Evolutionary conservation across 1,284 basidiomycete species (phyloP), one percentile per base, ranked within the genome.

Genomic region (Malassezia globosa): DNA sequence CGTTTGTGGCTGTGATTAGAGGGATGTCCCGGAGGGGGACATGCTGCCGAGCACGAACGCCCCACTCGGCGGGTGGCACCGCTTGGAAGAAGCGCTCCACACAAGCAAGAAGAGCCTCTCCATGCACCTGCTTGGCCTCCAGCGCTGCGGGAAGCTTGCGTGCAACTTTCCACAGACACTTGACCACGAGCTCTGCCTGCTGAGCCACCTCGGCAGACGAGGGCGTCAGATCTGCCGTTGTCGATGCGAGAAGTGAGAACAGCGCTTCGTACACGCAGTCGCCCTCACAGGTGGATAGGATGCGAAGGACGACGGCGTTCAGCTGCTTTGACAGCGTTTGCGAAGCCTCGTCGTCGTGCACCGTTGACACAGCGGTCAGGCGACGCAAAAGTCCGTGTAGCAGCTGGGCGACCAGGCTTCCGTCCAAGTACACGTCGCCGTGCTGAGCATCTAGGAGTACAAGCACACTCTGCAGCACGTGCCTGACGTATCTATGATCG

Each of bases 131-230:
- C 5, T 80, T 77, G 46, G 87, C 84, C 56, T 80, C 80, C 37
- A 99, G 77, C 69, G 92, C 87, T 60, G 88, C 84, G 13, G 89
- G 88, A 38, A 96, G 85, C 58, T 87, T 88, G 59, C 92, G 81
- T 7, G 89, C 89, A 45, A 96, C 77, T 75, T 97, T 97, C 94
- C 94, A 97, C 26, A 97, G 81, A 73, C 94, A 99, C 77, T 97
- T 97, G 63, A 97, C 77, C 24, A 97, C 85, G 25, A 99, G 78
- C 72, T 97, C 94, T 6, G 90, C 89, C 40, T 96, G 88, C 65
- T 85, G 87, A 1, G 87, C 81, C 0, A 72, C 63, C 23, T 51
- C 57, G 6, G 61, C 72, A 1, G 58, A 48, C 4, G 73, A 54
- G 72, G 77, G 13, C 81, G 84, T 75, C 85, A 95, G 36, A 82